Evolutionary conservation across 345 rosid genomes (phyloP).

Genomic region (Eucalyptus cloeziana): DNA sequence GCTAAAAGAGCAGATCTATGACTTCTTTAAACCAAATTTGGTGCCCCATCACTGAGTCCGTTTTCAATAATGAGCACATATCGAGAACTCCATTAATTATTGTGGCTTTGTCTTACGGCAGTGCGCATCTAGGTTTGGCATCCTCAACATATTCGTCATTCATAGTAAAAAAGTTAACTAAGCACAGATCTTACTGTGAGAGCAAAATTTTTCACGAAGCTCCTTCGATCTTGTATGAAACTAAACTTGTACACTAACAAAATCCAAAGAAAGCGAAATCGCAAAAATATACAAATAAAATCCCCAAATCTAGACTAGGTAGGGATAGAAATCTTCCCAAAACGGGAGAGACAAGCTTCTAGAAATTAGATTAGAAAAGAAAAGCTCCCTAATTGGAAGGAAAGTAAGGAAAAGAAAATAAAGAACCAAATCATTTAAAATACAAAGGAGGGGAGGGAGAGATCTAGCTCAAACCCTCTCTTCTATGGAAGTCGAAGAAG

Average conservation of each 20-base stretch:
- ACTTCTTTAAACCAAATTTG: no score
- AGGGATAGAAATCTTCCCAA: background rate
- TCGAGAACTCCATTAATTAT: background rate
- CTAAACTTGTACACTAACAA: background rate
- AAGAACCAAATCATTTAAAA: fast-evolving
- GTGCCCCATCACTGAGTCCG: fast-evolving
- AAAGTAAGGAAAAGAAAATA: no score
- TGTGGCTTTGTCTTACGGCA: background rate
- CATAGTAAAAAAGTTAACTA: no score
- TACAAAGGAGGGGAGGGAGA: background rate
- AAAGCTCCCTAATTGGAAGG: background rate
- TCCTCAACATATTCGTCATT: background rate
- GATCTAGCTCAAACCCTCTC: background rate
- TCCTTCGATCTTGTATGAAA: background rate
- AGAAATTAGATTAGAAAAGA: no score
- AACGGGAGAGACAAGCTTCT: background rate
- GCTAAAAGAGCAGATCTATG: no score
- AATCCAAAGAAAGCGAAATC: background rate
- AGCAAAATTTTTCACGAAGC: background rate
- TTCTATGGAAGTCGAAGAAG: no score
- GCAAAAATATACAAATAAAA: no score
- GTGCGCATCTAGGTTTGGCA: background rate
- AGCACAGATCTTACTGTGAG: fast-evolving
- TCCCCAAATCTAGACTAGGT: background rate
- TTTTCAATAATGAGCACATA: background rate